Base-by-base conservation (phyloP, 495 filamentous ascomycete genomes). In the Hyaloscypha variabilis region DNA sequence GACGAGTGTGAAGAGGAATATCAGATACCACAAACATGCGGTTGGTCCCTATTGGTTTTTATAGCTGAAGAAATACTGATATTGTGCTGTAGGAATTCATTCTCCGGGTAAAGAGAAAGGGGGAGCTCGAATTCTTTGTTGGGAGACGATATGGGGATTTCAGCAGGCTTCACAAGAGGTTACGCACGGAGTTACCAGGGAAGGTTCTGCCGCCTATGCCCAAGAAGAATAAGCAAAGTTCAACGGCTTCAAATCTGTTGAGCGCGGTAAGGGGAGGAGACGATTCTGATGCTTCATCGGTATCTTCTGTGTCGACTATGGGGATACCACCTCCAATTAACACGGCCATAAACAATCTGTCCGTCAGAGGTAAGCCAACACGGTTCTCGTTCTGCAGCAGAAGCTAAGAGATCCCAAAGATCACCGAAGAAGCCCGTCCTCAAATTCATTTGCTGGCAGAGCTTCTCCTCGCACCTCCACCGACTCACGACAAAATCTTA, bases 101-200 rank as follows among this genome's bases (percentile, higher is more conserved):
- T 34, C 80, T 99, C 56, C 85, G 94, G 8, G 90, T 96, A 11
- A 92, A 91, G 76, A 82, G 86, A 64, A 83, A 87, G 25, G 88
- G 85, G 53, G 82, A 91, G 68, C 72, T 82, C 31, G 93, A 94
- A 66, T 76, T 88, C 59, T 92, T 90, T 69, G 84, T 99, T 58
- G 93, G 88, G 6, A 83, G 93, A 66, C 83, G 95, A 72, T 99
- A 97, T 74, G 91, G 93, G 3, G 91, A 96, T 58, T 99, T 99
- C 70, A 84, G 79, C 31, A 85, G 83, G 67, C 81, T 99, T 62
- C 88, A 97, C 72, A 91, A 91, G 73, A 77, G 85, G 69, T 76
- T 99, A 49, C 87, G 92, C 46, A 87, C 85, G 21, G 95, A 98
- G 77, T 81, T 99, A 34, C 95, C 95, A 0, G 95, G 96, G 26